These are phyloP conservation scores for Phlegmacium glaucopus DNA, from an alignment of 768 basidiomycete genomes.

Conservation along the genomic window DNA sequence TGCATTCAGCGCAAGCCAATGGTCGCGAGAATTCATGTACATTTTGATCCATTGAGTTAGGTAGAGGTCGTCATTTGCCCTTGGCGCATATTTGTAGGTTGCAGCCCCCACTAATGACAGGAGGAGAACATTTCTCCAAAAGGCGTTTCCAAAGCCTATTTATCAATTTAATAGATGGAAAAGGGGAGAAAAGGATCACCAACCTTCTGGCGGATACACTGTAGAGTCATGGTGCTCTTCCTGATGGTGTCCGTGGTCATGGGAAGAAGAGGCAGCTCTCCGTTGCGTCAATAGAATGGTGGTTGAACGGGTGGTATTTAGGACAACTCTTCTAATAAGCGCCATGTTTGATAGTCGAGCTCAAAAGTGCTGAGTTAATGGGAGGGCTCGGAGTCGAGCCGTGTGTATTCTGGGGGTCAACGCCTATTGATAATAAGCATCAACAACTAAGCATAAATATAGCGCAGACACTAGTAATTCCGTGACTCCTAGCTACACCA, in stretches of 20 bases:
- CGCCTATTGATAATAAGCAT: too few species aligned
- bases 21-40: slow-evolving; percentile 48
- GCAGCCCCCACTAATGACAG: slow-evolving; percentile 46
- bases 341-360: slow-evolving; percentile 31
- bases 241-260: slow-evolving; percentile 38
- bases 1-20: slow-evolving; percentile 55
- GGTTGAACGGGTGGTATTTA: slow-evolving; percentile 32
- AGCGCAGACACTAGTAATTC: too few species aligned
- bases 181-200: slow-evolving; percentile 11
- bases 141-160: slow-evolving; percentile 58
- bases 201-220: slow-evolving; percentile 61
- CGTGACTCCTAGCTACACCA: too few species aligned
- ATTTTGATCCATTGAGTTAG: slow-evolving; percentile 65
- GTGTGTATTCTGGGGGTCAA: not conserved
- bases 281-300: slow-evolving; percentile 30
- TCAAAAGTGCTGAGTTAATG: not conserved
- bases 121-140: slow-evolving; percentile 66
- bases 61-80: slow-evolving; percentile 55
- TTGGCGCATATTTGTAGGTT: slow-evolving; percentile 69
- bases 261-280: slow-evolving; percentile 43
- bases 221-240: slow-evolving; percentile 31
- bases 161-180: not conserved
- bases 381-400: not conserved
- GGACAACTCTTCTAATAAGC: slow-evolving; percentile 35
- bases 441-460: too few species aligned